Evolutionary conservation across 176 grass and related monocot genomes (phyloP).

Genomic region (Carex myosuroides): DNA sequence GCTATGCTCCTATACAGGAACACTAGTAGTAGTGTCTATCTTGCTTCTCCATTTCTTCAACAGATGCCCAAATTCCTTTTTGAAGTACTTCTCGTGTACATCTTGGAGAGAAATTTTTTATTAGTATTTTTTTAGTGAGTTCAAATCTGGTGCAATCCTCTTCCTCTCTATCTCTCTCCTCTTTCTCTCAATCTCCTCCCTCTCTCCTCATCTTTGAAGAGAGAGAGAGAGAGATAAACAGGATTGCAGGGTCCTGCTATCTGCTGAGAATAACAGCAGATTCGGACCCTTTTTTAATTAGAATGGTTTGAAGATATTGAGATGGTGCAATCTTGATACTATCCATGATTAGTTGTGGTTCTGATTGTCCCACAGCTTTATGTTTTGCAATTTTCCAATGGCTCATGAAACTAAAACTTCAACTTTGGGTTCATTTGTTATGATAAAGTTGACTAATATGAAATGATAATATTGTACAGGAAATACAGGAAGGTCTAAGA

Average conservation of each 20-base stretch:
- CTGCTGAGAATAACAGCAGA: too few species aligned
- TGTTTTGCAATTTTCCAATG: background rate
- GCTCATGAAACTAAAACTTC: background rate
- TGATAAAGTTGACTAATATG: background rate
- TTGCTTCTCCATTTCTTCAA: background rate
- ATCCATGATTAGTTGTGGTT: too few species aligned
- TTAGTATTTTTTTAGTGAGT: background rate
- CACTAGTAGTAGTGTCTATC: background rate
- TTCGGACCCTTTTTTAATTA: background rate
- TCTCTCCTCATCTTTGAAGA: too few species aligned
- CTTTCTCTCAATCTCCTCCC: too few species aligned
- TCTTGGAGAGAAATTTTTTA: background rate
- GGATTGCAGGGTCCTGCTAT: too few species aligned
- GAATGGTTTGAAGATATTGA: background rate
- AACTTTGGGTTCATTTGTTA: background rate
- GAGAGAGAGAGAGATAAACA: too few species aligned
- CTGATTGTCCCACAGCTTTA: too few species aligned
- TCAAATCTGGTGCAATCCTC: too few species aligned
- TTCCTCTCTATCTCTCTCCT: too few species aligned
- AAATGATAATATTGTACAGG: constrained; percentile 28
- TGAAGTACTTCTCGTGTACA: background rate
- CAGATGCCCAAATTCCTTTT: background rate
- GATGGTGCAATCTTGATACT: too few species aligned
- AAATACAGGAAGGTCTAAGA: constrained; percentile 38
- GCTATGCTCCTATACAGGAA: background rate